phyloP scores from a whole-genome alignment of 2,329 filamentous ascomycete genomes.

The Xylariaceae sp. region DNA sequence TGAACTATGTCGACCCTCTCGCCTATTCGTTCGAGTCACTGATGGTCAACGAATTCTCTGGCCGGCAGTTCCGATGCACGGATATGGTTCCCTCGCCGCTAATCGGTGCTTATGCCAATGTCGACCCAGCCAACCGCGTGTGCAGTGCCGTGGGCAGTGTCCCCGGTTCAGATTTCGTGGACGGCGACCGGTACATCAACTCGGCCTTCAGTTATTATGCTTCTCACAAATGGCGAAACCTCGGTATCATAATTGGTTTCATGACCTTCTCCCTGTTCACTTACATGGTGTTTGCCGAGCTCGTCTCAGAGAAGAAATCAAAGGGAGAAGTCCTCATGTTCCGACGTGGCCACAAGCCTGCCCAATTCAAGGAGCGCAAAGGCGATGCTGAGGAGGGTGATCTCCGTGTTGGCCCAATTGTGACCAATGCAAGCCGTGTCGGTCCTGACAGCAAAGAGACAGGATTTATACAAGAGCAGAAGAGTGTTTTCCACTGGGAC shows the following conservation, averaged over 20 bases:
- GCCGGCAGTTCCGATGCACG: slow-evolving; percentile 54
- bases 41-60: slow-evolving; percentile 78
- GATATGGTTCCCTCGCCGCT: slow-evolving; percentile 40
- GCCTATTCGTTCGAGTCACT: slow-evolving; percentile 76
- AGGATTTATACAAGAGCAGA: slow-evolving; percentile 52
- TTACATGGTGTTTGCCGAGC: slow-evolving; percentile 64
- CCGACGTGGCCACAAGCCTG: slow-evolving; percentile 62
- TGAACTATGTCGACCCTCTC: slow-evolving; percentile 76
- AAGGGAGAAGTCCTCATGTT: slow-evolving; percentile 76
- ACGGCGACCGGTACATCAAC: slow-evolving; percentile 55
- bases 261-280: slow-evolving; percentile 56
- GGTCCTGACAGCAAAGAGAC: slow-evolving; percentile 38
- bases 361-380: slow-evolving; percentile 55
- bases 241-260: slow-evolving; percentile 65
- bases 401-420: slow-evolving; percentile 44
- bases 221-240: slow-evolving; percentile 64
- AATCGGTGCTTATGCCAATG: slow-evolving; percentile 37
- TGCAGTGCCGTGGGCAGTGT: slow-evolving; percentile 59
- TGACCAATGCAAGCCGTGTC: slow-evolving; percentile 43
- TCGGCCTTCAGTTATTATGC: slow-evolving; percentile 54
- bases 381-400: slow-evolving; percentile 56
- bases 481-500: slow-evolving; percentile 80
- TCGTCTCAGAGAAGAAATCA: slow-evolving; percentile 62
- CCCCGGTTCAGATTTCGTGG: slow-evolving; percentile 48
- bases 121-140: slow-evolving; percentile 41